Evolutionary conservation across 306 rosid species (phyloP), one percentile per base, ranked within the genome.

Genomic region (Cicer bijugum): DNA sequence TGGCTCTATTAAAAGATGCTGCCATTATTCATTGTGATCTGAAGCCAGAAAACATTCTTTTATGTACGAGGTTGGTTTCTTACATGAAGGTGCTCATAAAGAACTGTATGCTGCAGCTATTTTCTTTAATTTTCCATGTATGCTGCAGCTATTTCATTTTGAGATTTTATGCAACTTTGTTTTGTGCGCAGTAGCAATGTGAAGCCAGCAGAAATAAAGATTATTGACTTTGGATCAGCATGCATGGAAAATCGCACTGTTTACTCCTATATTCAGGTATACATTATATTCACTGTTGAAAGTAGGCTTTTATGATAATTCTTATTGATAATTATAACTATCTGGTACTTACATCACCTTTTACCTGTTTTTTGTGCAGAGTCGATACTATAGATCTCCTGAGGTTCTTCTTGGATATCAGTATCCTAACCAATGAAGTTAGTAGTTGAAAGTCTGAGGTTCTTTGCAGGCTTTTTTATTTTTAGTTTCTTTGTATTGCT

Each of bases 161-260:
- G 62, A 77, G 75, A 35, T 81, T 79, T 66, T 38, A 43, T 71
- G 44, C 20, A 66, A 6, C 51, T 55, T 43, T 85, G 75, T 74
- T 82, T 78, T 66, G 46, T 67, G 81, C 78, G 55, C 83, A 79
- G 75, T 87, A 83, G 75, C 88, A 83, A 82, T 66, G 81, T 90
- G 66, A 91, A 90, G 92, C 97, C 92, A 53, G 92, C 97, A 74
- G 99, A 88, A 85, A 84, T 95, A 63, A 95, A 95, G 82, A 87
- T 91, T 76, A 95, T 95, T 74, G 99, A 95, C 88, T 95, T 95
- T 75, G 99, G 99, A 85, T 95, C 99, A 10, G 99, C 99, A 74
- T 95, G 99, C 91, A 85, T 95, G 99, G 97, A 95, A 82, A 90
- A 90, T 64, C 97, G 97, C 65, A 95, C 99, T n/a, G 97, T 95